Evolutionary conservation across 371 early-diverging fungal genomes (phyloP), one percentile per base, ranked within the genome.

Genomic region (Lichtheimia corymbifera): DNA sequence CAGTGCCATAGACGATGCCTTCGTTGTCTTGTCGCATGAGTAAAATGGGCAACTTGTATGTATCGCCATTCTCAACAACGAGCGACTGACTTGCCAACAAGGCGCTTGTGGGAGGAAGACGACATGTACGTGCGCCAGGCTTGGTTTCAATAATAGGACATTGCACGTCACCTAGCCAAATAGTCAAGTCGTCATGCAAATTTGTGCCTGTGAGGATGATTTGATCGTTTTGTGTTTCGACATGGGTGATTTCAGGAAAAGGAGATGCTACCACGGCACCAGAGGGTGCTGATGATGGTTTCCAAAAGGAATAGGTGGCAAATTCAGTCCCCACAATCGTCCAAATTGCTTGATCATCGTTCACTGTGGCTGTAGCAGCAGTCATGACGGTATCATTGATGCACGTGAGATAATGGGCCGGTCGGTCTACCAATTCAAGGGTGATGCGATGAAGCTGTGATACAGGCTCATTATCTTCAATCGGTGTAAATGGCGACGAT

Each of bases 401-500:
- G 61, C 92, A 91, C 12, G 91, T 86, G 25, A 91, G 62, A 30
- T 90, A 91, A 14, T 83, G 83, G 7, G 85, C 87, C 14, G 73
- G 74, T 57, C 70, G 55, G 47, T 18, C 20, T 2, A 51, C 59
- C 55, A 91, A 74, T 75, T 93, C 87, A 65, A 94, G 87, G 1
- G 92, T 90, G 5, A 93, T 86, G 73, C 92, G 92, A 77, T 94
- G 93, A 42, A 94, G 76, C 70, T 93, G 93, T 4, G 90, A 89
- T 1, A 94, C 88, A 0, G 93, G 91, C 57, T 73, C 73, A 4
- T 65, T 66, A 5, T 66, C 41, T 3, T 60, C 65, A 40, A 75
- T 74, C 50, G 65, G 9, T 20, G 35, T 5, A 9, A 35, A 35
- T 35, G 35, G 9, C 1, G 22, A 22, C 22, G 35, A 11, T 27